Percentiles rank a stretch among this genome's conserved stretches.
phyloP scores from a whole-genome alignment of 2,329 filamentous ascomycete species.

The Trichoderma koningii region DNA sequence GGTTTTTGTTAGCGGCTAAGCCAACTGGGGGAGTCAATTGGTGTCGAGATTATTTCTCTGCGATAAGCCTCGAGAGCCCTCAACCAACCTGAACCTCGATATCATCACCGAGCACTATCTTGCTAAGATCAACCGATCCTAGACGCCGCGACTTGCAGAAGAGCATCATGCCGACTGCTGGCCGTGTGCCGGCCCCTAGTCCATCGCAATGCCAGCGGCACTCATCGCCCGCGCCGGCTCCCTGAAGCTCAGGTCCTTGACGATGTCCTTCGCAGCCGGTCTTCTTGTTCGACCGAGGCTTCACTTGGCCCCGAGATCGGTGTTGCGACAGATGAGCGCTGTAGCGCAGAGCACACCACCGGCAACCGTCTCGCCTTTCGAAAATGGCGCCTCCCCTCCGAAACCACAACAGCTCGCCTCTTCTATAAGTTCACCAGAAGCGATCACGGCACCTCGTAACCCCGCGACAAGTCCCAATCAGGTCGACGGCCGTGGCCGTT shows the following conservation, averaged over 20 bases:
- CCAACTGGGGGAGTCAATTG: not conserved
- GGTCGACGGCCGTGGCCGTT: not conserved
- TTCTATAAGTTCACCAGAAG: not conserved
- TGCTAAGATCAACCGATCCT: not conserved
- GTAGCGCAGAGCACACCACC: not conserved
- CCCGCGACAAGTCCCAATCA: not conserved
- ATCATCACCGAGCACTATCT: too few relatives aligned
- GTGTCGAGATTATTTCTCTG: slow-evolving; percentile 24
- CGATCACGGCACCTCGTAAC: not conserved
- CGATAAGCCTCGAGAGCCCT: not conserved
- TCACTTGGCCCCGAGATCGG: not conserved
- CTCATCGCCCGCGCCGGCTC: slow-evolving; percentile 32
- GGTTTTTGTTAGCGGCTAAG: slow-evolving; percentile 23
- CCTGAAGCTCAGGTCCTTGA: slow-evolving; percentile 31
- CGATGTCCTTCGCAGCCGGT: slow-evolving; percentile 18
- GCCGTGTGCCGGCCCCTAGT: slow-evolving; percentile 21
- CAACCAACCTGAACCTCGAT: not conserved
- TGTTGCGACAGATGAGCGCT: slow-evolving; percentile 4
- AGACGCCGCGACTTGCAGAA: not conserved
- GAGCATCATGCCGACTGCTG: slow-evolving; percentile 27
- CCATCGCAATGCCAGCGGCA: slow-evolving; percentile 31
- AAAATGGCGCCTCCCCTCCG: not conserved
- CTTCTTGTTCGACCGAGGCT: not conserved
- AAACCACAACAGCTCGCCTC: slow-evolving; percentile 11
- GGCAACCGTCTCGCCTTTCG: not conserved